Percentiles rank a stretch among this genome's conserved stretches.
Conservation (phyloP, 495 filamentous ascomycete genomes). For the Daldinia loculata region DNA sequence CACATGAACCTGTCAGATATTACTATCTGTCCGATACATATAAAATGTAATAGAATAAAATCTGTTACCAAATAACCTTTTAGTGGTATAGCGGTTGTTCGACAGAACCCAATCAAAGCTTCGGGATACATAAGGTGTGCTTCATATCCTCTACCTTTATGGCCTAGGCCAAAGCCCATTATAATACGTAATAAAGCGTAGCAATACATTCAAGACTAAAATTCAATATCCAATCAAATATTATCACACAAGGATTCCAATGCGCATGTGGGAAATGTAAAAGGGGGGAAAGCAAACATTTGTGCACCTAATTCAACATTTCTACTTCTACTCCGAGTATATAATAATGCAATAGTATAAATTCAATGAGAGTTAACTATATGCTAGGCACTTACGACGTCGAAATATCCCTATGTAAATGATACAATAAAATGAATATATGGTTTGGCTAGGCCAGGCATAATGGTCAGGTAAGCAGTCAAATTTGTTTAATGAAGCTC, state of each 20-base stretch:
- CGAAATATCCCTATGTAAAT: not conserved
- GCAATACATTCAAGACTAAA: not conserved
- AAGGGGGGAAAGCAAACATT: not conserved
- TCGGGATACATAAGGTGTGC: not conserved
- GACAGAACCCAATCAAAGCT: constrained; percentile 1
- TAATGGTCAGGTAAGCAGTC: too few relatives aligned
- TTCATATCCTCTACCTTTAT: not conserved
- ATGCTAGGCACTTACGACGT: not conserved
- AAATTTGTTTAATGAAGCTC: not conserved
- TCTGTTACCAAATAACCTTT: too few relatives aligned
- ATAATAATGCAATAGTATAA: not conserved
- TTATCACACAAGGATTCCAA: not conserved
- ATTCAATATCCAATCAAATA: not conserved
- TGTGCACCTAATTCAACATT: too few relatives aligned
- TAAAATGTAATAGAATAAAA: too few relatives aligned
- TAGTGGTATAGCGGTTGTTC: too few relatives aligned
- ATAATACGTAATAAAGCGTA: not conserved
- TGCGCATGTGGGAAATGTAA: not conserved
- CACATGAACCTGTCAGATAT: too few relatives aligned
- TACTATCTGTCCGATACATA: too few relatives aligned
- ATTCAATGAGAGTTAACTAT: not conserved
- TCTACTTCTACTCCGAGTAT: not conserved
- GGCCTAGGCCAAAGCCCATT: not conserved
- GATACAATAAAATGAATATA: not conserved
- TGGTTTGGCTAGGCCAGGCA: not conserved